phyloP scores from a whole-genome alignment of 306 rosid species.

The Prunus mira region DNA sequence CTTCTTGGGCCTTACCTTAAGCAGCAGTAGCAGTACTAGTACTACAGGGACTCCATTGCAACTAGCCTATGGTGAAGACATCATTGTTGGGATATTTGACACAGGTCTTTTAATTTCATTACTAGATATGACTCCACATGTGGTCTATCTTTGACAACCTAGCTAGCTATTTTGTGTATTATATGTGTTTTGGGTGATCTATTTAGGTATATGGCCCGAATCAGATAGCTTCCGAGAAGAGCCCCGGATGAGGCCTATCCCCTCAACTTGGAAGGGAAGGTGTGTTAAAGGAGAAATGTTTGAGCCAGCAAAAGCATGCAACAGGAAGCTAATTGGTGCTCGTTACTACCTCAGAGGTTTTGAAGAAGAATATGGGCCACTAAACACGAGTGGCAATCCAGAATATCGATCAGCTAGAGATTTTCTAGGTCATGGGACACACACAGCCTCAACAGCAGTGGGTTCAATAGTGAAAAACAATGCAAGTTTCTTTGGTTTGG shows the following conservation, averaged over 20 bases:
- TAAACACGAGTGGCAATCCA: constrained; percentile 31
- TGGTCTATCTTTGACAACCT: background rate
- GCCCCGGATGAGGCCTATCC: constrained; percentile 31
- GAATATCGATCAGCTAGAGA: constrained; percentile 50
- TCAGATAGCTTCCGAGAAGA: constrained; percentile 43
- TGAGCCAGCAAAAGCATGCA: constrained; percentile 40
- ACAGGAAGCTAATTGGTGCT: constrained; percentile 53
- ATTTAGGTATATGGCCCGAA: constrained; percentile 59
- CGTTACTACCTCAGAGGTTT: constrained; percentile 56
- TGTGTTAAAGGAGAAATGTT: constrained; percentile 44
- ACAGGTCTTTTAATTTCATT: constrained; percentile 31
- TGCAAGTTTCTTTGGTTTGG: constrained; percentile 35
- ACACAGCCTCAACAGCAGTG: constrained; percentile 57
- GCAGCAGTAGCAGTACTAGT: background rate
- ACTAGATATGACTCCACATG: background rate
- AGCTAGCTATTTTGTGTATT: background rate
- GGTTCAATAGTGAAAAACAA: constrained; percentile 36
- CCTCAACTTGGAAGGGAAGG: constrained; percentile 46
- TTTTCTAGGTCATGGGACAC: constrained; percentile 59
- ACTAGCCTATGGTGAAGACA: constrained; percentile 34
- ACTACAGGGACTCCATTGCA: constrained; percentile 14
- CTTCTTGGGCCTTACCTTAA: constrained; percentile 44
- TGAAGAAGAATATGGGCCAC: constrained; percentile 31
- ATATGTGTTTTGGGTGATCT: background rate
- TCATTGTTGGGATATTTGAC: constrained; percentile 52